Conservation (phyloP, 2,329 filamentous ascomycete genomes). For the Aspergillus fijiensis region DNA sequence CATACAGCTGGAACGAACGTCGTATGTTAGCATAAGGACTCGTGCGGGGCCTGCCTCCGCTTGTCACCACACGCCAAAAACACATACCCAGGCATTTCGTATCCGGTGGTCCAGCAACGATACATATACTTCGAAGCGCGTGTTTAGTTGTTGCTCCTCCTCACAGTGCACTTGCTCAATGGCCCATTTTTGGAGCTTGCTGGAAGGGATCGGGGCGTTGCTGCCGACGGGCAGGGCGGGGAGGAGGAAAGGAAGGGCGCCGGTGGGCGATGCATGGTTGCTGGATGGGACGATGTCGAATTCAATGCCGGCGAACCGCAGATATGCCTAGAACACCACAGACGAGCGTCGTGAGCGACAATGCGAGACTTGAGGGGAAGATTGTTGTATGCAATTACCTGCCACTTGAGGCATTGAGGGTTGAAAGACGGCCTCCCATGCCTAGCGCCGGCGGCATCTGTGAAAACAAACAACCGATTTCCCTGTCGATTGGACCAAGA, state of each 20-base stretch:
- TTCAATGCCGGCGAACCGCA: constrained; percentile 71
- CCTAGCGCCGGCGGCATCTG: constrained; percentile 61
- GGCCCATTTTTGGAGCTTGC: constrained; percentile 69
- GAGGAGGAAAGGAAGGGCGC: constrained; percentile 83
- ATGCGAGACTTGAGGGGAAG: not conserved
- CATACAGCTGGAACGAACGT: constrained; percentile 61
- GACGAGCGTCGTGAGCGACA: constrained; percentile 2
- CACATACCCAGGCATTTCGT: constrained; percentile 77
- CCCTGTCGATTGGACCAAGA: constrained; percentile 49
- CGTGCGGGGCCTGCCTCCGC: not conserved
- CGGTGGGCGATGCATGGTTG: constrained; percentile 90
- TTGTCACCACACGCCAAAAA: not conserved
- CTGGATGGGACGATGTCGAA: constrained; percentile 70
- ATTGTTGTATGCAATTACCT: constrained; percentile 57
- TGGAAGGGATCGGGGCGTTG: constrained; percentile 56
- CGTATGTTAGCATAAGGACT: constrained; percentile 5
- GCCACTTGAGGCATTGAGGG: constrained; percentile 92
- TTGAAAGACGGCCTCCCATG: constrained; percentile 75
- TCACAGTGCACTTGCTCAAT: constrained; percentile 50
- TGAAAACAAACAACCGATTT: constrained; percentile 75
- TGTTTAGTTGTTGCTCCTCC: constrained; percentile 52
- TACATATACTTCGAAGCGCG: constrained; percentile 71
- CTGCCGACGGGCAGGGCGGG: constrained; percentile 50
- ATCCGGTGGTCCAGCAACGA: constrained; percentile 74
- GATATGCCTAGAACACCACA: constrained; percentile 63